phyloP scores from a whole-genome alignment of 257 asterid species.

The Forsythia suspensa region DNA sequence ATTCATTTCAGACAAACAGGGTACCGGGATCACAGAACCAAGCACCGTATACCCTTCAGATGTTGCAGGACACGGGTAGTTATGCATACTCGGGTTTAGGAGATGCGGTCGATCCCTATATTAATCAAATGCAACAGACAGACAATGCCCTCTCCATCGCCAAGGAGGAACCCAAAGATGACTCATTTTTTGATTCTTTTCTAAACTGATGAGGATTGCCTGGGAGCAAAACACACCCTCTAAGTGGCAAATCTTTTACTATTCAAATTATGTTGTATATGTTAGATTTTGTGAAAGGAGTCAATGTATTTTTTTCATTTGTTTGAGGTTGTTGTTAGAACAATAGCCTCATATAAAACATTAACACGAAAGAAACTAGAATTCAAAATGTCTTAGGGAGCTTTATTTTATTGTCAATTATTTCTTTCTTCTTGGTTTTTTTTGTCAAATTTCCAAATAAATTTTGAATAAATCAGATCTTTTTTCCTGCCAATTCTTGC shows the following conservation, averaged over 20 bases:
- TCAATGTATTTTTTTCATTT: slow-evolving; percentile 38
- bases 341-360: neutral
- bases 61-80: slow-evolving; percentile 51
- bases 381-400: slow-evolving; percentile 24
- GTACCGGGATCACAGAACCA: slow-evolving; percentile 38
- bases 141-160: slow-evolving; percentile 37
- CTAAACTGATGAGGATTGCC: slow-evolving; percentile 53
- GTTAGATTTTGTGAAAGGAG: slow-evolving; percentile 13
- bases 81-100: slow-evolving; percentile 51
- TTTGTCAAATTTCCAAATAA: neutral
- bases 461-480: neutral
- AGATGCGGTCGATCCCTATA: slow-evolving; percentile 39
- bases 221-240: slow-evolving; percentile 1
- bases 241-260: neutral
- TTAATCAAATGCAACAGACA: slow-evolving; percentile 45
- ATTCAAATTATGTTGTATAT: neutral
- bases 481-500: neutral
- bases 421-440: neutral
- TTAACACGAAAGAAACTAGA: slow-evolving; percentile 17
- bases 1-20: slow-evolving; percentile 40
- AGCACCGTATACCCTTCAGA: slow-evolving; percentile 75
- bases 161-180: slow-evolving; percentile 86
- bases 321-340: slow-evolving; percentile 16
- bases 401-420: slow-evolving; percentile 8
- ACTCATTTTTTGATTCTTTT: slow-evolving; percentile 59